These are phyloP conservation scores for Alternaria rosae DNA, from an alignment of 2,329 filamentous ascomycete genomes.

Conservation along the genomic window DNA sequence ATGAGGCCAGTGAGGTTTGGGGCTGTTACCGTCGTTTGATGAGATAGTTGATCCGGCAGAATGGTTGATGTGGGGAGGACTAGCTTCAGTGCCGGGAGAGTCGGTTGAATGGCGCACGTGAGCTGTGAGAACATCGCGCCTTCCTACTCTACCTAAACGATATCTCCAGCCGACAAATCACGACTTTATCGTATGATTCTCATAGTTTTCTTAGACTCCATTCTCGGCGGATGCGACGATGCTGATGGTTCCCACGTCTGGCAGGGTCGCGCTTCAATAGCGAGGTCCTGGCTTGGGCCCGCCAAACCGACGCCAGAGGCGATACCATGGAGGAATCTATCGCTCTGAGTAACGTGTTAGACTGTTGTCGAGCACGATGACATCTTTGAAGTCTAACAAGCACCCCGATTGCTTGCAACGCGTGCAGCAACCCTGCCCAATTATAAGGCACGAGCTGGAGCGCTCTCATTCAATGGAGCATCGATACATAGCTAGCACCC, in stretches of 20 bases:
- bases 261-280: not conserved
- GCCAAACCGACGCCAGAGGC: not conserved
- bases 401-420: too few relatives aligned
- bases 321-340: too few relatives aligned
- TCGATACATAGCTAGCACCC: too few relatives aligned
- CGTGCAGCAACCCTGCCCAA: too few relatives aligned
- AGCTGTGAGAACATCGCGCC: not conserved
- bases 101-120: conserved; percentile 14
- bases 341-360: too few relatives aligned
- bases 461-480: too few relatives aligned
- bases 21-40: conserved; percentile 5
- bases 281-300: not conserved
- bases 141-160: not conserved
- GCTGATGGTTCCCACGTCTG: too few relatives aligned
- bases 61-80: conserved; percentile 13
- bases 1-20: not conserved
- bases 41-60: conserved; percentile 15
- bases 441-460: too few relatives aligned
- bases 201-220: not conserved
- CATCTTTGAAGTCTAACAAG: too few relatives aligned
- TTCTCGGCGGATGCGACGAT: too few relatives aligned
- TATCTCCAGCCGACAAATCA: not conserved
- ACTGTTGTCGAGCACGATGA: too few relatives aligned
- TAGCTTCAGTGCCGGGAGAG: conserved; percentile 8
- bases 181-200: not conserved